Evolutionary conservation across 306 rosid species (phyloP).

Genomic region (Purshia tridentata): DNA sequence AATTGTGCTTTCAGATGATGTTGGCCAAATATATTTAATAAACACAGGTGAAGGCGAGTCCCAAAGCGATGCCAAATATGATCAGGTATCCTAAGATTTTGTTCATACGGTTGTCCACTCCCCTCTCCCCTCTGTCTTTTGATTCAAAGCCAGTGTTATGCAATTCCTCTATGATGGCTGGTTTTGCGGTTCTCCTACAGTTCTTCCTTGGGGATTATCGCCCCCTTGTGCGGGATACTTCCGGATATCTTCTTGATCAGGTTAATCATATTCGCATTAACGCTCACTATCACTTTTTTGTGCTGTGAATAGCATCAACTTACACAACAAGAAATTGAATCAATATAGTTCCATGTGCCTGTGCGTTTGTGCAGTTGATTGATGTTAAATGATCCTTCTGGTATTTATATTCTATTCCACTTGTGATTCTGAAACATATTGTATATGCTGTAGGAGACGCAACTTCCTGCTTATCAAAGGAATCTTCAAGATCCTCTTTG

Average conservation of each 20-base stretch:
- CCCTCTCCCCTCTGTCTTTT: slow-evolving; percentile 8
- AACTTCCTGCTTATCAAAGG: slow-evolving; percentile 63
- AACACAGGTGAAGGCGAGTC: slow-evolving; percentile 91
- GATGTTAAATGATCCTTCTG: slow-evolving; percentile 4
- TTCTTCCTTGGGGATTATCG: slow-evolving; percentile 93
- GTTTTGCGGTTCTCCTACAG: slow-evolving; percentile 44
- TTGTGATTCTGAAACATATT: slow-evolving; percentile 15
- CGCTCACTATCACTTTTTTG: slow-evolving; percentile 19
- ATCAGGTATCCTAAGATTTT: slow-evolving; percentile 52
- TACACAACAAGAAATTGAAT: slow-evolving; percentile 12
- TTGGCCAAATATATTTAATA: slow-evolving; percentile 81
- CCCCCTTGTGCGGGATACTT: slow-evolving; percentile 64
- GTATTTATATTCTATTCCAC: slow-evolving; percentile 1
- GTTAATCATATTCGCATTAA: slow-evolving; percentile 33
- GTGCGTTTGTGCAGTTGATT: not conserved
- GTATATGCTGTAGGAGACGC: slow-evolving; percentile 64
- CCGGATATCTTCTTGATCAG: slow-evolving; percentile 81
- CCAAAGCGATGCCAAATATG: slow-evolving; percentile 80
- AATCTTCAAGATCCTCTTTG: slow-evolving; percentile 86
- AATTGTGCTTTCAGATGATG: slow-evolving; percentile 86
- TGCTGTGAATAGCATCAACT: slow-evolving; percentile 23
- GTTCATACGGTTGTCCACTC: slow-evolving; percentile 1
- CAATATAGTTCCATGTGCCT: slow-evolving; percentile 5
- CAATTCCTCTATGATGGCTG: slow-evolving; percentile 26
- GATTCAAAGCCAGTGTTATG: slow-evolving; percentile 5